phyloP scores from a whole-genome alignment of 805 yeast genomes.

The Schwanniomyces polymorphus region DNA sequence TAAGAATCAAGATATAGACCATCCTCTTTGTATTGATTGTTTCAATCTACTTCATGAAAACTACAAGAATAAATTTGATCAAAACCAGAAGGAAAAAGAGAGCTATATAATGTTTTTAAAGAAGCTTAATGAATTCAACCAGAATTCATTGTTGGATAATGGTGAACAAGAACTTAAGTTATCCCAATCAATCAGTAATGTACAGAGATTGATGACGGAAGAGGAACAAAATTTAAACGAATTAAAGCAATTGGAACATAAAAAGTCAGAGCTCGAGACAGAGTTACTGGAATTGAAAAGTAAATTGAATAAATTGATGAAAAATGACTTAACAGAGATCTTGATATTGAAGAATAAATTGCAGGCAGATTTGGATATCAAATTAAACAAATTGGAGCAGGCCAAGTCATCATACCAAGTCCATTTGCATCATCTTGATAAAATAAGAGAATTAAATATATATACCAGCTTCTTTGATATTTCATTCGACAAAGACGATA shows the following conservation, averaged over 20 bases:
- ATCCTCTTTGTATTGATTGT: slow-evolving; percentile 88
- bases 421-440: slow-evolving; percentile 66
- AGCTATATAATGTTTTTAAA: slow-evolving; percentile 71
- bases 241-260: slow-evolving; percentile 39
- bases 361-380: slow-evolving; percentile 52
- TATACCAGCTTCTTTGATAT: slow-evolving; percentile 82
- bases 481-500: slow-evolving; percentile 65
- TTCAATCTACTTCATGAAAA: slow-evolving; percentile 64
- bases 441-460: slow-evolving; percentile 73
- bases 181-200: slow-evolving; percentile 45
- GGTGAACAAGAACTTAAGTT: slow-evolving; percentile 37
- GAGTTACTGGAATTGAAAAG: slow-evolving; percentile 47
- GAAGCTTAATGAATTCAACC: slow-evolving; percentile 48
- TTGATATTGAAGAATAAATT: slow-evolving; percentile 53
- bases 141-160: slow-evolving; percentile 7
- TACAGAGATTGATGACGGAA: slow-evolving; percentile 38
- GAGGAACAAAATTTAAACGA: slow-evolving; percentile 35
- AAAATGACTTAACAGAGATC: slow-evolving; percentile 46
- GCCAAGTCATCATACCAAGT: slow-evolving; percentile 62
- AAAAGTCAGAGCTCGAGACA: slow-evolving; percentile 44
- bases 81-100: slow-evolving; percentile 74
- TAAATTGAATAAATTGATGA: slow-evolving; percentile 34
- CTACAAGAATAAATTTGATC: slow-evolving; percentile 69
- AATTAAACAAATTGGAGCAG: slow-evolving; percentile 58
- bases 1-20: slow-evolving; percentile 67